phyloP scores from a whole-genome alignment of 1,284 basidiomycete genomes.

The Kalmanozyma brasiliensis region DNA sequence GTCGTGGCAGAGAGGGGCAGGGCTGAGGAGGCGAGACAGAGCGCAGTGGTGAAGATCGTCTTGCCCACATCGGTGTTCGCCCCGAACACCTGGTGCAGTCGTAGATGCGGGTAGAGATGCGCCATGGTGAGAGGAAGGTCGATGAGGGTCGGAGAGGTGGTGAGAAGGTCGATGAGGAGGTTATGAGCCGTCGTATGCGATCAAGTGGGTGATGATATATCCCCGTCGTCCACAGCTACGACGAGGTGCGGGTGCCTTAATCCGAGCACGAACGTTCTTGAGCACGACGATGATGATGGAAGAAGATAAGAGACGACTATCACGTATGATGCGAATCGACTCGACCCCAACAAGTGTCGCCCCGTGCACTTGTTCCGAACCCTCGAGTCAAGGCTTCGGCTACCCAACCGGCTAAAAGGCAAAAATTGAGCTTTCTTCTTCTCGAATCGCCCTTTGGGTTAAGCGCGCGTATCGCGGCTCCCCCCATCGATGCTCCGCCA shows the following conservation, averaged over 20 bases:
- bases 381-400: background rate
- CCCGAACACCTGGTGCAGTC: slow-evolving; percentile 64
- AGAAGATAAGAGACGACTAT: background rate
- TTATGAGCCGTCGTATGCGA: too few species aligned
- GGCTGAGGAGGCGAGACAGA: slow-evolving; percentile 58
- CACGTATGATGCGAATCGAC: slow-evolving; percentile 2
- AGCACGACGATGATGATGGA: background rate
- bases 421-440: too few species aligned
- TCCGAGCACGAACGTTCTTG: too few species aligned
- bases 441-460: slow-evolving; percentile 18
- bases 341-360: slow-evolving; percentile 4
- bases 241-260: too few species aligned
- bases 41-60: slow-evolving; percentile 67
- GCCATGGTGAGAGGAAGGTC: slow-evolving; percentile 30
- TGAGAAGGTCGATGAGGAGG: background rate
- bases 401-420: background rate
- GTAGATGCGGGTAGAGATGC: slow-evolving; percentile 51
- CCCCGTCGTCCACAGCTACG: too few species aligned
- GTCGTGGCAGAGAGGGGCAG: slow-evolving; percentile 19
- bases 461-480: slow-evolving; percentile 15
- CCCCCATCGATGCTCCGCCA: background rate
- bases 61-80: slow-evolving; percentile 68
- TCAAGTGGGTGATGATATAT: too few species aligned
- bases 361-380: background rate
- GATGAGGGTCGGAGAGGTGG: background rate